Conservation (phyloP, 2,329 filamentous ascomycete genomes). For the Scytalidium sp. region DNA sequence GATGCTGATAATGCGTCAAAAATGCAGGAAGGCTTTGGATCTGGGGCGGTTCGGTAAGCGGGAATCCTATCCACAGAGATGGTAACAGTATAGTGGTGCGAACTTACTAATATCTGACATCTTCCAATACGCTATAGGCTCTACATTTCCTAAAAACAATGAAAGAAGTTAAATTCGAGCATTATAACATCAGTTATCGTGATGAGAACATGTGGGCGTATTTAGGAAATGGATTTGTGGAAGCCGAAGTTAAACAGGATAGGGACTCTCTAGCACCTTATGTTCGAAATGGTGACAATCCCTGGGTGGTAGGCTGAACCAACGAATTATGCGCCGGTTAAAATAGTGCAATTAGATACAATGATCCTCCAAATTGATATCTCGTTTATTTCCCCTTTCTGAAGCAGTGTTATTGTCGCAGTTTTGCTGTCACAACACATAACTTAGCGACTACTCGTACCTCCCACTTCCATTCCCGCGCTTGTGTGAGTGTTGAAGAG, state of each 20-base stretch:
- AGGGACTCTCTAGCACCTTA: slow-evolving; percentile 3
- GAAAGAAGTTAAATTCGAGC: not conserved
- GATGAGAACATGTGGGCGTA: slow-evolving; percentile 5
- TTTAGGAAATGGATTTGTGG: slow-evolving; percentile 5
- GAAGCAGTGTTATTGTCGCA: too few species aligned
- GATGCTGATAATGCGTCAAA: too few species aligned
- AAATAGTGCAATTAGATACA: too few species aligned
- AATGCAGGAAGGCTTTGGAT: not conserved
- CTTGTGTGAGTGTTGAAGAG: too few species aligned
- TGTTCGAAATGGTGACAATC: not conserved
- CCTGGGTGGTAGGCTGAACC: slow-evolving; percentile 5
- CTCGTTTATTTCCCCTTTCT: too few species aligned
- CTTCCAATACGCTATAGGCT: too few species aligned
- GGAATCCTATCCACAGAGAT: not conserved
- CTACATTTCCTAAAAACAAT: slow-evolving; percentile 1
- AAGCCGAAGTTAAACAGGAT: slow-evolving; percentile 1
- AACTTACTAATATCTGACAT: too few species aligned
- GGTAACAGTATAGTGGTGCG: not conserved
- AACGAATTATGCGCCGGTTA: too few species aligned
- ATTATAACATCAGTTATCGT: not conserved
- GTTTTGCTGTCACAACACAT: too few species aligned
- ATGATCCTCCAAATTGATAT: too few species aligned
- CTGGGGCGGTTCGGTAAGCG: slow-evolving; percentile 1
- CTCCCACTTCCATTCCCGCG: too few species aligned
- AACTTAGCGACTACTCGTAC: too few species aligned